Evolutionary conservation across 345 rosid species (phyloP).

Genomic region (Trapa incisa): DNA sequence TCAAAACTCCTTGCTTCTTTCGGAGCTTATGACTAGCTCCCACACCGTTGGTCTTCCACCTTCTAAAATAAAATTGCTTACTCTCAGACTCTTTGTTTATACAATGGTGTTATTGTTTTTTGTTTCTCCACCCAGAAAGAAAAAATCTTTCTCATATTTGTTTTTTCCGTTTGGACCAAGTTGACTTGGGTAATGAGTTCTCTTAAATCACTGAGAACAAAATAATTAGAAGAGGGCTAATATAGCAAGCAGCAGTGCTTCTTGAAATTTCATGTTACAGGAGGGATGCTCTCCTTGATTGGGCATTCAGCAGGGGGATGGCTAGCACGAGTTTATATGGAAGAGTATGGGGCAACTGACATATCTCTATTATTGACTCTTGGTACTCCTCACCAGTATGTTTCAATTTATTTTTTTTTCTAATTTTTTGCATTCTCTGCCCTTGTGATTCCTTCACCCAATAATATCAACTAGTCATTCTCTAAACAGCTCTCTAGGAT

Average conservation of each 20-base stretch:
- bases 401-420: slow-evolving; percentile 14
- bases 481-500: not conserved
- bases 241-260: not conserved
- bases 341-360: slow-evolving; percentile 54
- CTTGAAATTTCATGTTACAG: slow-evolving; percentile 18
- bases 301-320: slow-evolving; percentile 99
- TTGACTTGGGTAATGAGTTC: not conserved
- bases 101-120: too few species aligned
- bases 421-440: not conserved
- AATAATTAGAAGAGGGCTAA: not conserved
- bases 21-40: too few species aligned
- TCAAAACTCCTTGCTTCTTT: too few species aligned
- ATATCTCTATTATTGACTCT: slow-evolving; percentile 70
- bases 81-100: too few species aligned
- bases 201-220: not conserved
- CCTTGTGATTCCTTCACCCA: not conserved
- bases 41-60: too few species aligned
- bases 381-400: slow-evolving; percentile 96
- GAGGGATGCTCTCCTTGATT: slow-evolving; percentile 52
- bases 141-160: too few species aligned
- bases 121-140: too few species aligned
- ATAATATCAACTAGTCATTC: not conserved
- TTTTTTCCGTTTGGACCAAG: not conserved
- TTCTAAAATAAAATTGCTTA: too few species aligned
- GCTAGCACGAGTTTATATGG: slow-evolving; percentile 90